Evolutionary conservation across 2,329 filamentous ascomycete genomes (phyloP), one percentile per base, ranked within the genome.

Genomic region (Ambrosiella beaveri): DNA sequence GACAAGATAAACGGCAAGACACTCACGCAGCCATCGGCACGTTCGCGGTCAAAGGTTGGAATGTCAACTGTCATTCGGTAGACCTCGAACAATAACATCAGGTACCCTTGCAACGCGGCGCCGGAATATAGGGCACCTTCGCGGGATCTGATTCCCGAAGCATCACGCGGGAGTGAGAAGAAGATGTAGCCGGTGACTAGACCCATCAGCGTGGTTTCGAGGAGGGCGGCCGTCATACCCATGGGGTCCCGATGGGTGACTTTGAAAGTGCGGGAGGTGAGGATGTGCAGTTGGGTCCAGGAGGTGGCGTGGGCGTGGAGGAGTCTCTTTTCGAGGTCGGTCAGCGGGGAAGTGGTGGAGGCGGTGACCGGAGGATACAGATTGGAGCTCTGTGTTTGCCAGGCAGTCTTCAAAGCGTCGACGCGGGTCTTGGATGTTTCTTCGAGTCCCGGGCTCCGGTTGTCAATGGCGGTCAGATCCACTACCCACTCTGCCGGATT

Each of bases 401-500:
- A 89, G 7, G 77, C 75, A 3, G 67, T 65, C 64, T 80, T 83
- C 19, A 90, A 71, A 7, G 68, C 66, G n/a, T 80, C 71, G 0
- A 89, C 82, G 7, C 85, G 75, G 1, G 72, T 70, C 12, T 73
- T 73, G 0, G 80, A 85, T 40, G 75, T 73, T 12, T 70, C 69
- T 65, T 90, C 86, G 3, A 83, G 70, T 63, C 86, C 82, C 0
- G 78, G 74, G 0, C 79, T 82, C 4, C 86, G 77, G 64, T 82
- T 87, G 64, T 90, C 86, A 9, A 88, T 73, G 5, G 86, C 85
- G 1, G 85, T 82, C 38, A 86, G 73, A 63, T 90, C 86, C 58
- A 90, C 84, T 54, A 88, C 68, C 65, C 83, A 85, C 63, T 90
- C 86, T 1, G 86, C 86, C 0, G 86, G 86, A 63, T 90, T 90